Evolutionary conservation across 768 basidiomycete genomes (phyloP).

Genomic region (Tephrocybe sp.): DNA sequence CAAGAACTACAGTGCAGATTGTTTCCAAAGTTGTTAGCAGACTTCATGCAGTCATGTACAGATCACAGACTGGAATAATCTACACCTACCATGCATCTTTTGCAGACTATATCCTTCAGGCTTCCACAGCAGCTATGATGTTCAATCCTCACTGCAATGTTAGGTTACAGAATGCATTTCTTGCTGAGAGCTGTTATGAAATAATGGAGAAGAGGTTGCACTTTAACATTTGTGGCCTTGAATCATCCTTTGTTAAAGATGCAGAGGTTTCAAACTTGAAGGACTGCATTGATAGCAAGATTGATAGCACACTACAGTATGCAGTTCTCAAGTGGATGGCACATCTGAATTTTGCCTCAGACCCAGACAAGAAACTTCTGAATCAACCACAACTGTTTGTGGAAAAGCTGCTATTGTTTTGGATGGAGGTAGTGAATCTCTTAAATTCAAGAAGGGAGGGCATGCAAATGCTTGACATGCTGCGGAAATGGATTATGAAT

Average conservation of each 20-base stretch:
- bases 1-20: background rate
- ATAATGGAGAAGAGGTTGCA: background rate
- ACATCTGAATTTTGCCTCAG: background rate
- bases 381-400: background rate
- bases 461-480: background rate
- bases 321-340: background rate
- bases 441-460: background rate
- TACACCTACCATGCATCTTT: slow-evolving; percentile 7
- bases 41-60: slow-evolving; percentile 3
- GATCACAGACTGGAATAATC: background rate
- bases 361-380: background rate
- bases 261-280: background rate
- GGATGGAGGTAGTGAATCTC: background rate
- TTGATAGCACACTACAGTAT: background rate
- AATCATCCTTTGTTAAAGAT: too few relatives aligned
- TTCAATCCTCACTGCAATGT: background rate
- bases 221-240: background rate
- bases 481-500: background rate
- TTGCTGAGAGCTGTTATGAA: background rate
- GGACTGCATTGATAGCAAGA: background rate
- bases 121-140: background rate
- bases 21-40: background rate
- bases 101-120: too few relatives aligned
- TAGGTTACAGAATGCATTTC: background rate
- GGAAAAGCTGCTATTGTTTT: background rate